These are phyloP conservation scores for Avicennia marina DNA, from an alignment of 257 asterid genomes.

Conservation along the genomic window DNA sequence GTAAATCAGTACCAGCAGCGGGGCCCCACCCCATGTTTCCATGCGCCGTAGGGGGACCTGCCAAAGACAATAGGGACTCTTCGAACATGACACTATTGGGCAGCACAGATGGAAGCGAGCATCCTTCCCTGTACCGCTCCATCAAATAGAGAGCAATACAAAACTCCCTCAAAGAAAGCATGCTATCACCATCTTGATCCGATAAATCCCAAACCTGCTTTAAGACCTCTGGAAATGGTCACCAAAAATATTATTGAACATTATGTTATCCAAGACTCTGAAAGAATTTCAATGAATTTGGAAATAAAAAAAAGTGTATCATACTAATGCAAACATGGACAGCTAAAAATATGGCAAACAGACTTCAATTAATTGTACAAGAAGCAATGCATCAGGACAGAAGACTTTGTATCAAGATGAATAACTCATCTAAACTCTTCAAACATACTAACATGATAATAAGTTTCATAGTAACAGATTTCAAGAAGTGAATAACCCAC, in stretches of 20 bases:
- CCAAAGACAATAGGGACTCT: slow-evolving; percentile 65
- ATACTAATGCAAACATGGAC: too few relatives aligned
- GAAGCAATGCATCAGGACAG: too few relatives aligned
- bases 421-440: too few relatives aligned
- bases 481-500: too few relatives aligned
- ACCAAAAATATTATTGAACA: slow-evolving; percentile 20
- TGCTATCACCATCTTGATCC: slow-evolving; percentile 94
- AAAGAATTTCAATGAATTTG: too few relatives aligned
- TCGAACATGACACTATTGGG: slow-evolving; percentile 89
- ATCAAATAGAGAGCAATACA: slow-evolving; percentile 83
- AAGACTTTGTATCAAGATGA: too few relatives aligned
- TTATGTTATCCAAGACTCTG: too few relatives aligned
- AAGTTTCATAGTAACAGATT: too few relatives aligned
- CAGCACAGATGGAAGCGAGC: slow-evolving; percentile 60
- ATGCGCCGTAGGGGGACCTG: slow-evolving; percentile 76
- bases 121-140: slow-evolving; percentile 93
- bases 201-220: slow-evolving; percentile 99
- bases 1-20: slow-evolving; percentile 49
- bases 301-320: too few relatives aligned
- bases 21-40: slow-evolving; percentile 64
- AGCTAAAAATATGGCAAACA: too few relatives aligned
- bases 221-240: slow-evolving; percentile 68
- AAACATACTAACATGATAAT: too few relatives aligned
- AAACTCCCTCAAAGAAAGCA: slow-evolving; percentile 94
- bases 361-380: too few relatives aligned